Evolutionary conservation across 2,329 filamentous ascomycete species (phyloP), one percentile per base, ranked within the genome.

Genomic region (Aureobasidium sp.): DNA sequence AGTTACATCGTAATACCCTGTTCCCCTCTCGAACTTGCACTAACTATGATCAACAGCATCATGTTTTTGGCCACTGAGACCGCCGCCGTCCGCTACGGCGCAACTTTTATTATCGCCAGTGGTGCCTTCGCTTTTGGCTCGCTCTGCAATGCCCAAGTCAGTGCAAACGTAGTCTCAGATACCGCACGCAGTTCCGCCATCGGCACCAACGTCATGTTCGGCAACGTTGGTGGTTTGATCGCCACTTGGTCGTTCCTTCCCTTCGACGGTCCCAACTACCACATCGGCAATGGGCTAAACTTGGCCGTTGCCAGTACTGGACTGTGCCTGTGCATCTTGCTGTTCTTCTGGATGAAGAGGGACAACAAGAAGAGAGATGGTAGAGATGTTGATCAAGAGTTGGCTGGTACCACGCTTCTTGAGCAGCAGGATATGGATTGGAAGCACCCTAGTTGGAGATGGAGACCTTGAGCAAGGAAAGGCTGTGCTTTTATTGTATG

Each of bases 221-320:
- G 87, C 31, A 90, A 89, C 60, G 70, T 90, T n/a, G 88, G 88
- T 2, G 88, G 69, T 8, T 53, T 72, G 19, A 68, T 71, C 47
- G 66, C 65, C 1, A 72, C 70, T 0, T 71, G 70, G 70, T 80
- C 78, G 1, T 89, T 86, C 72, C 68, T 89, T 17, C 80, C 81
- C 0, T 82, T 75, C 66, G 87, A 90, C 68, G 82, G 68, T 0
- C 87, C 87, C 0, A 73, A 89, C 62, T 91, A 85, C 68, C 84
- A 78, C 64, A 88, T 89, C 61, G 87, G 87, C 1, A 90, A 90
- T 68, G 87, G 87, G 0, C 71, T 90, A 39, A 90, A 90, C 69
- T 68, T 89, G 47, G 87, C 82, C 0, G 85, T 83, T 0, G 78
- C 78, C n/a, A 78, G 77, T n/a, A 74, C 75, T 1, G 83, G 83